phyloP scores from a whole-genome alignment of 495 filamentous ascomycete species.

The Friedmanniomyces endolithicus region DNA sequence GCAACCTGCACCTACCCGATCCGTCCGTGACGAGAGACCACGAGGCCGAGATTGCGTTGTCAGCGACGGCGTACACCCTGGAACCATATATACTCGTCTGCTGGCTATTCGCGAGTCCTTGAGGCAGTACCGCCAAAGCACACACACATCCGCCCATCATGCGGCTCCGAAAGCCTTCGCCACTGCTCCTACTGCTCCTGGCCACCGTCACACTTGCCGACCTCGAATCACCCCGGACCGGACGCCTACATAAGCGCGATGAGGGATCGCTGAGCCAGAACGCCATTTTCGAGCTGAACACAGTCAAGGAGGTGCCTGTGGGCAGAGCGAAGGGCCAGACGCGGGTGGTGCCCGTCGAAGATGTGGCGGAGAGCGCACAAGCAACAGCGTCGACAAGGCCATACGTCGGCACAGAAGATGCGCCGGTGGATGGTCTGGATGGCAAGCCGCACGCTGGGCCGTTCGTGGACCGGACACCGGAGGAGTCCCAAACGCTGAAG shows the following conservation, averaged over 20 bases:
- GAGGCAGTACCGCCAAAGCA: background rate
- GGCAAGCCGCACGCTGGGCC: slow-evolving; percentile 89
- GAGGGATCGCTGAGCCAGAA: slow-evolving; percentile 2
- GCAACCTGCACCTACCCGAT: background rate
- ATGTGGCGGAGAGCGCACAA: background rate
- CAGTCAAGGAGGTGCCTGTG: slow-evolving; percentile 8
- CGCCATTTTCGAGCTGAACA: slow-evolving; percentile 19
- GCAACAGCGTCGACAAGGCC: slow-evolving; percentile 30
- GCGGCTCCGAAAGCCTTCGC: slow-evolving; percentile 35
- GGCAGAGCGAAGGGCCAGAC: slow-evolving; percentile 3
- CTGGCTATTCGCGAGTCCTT: background rate
- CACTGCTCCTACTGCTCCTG: slow-evolving; percentile 37
- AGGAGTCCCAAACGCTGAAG: slow-evolving; percentile 23
- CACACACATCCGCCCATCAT: slow-evolving; percentile 27
- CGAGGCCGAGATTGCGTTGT: background rate
- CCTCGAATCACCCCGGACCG: slow-evolving; percentile 3
- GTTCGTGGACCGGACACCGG: slow-evolving; percentile 32
- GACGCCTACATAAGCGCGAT: slow-evolving; percentile 11
- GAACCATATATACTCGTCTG: too few relatives aligned
- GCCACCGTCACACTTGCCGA: slow-evolving; percentile 27
- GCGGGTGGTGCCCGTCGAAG: background rate
- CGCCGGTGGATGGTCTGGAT: slow-evolving; percentile 89
- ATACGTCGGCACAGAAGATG: slow-evolving; percentile 62
- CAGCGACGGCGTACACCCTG: background rate
- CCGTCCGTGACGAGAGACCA: background rate